Base-by-base conservation (phyloP, 495 filamentous ascomycete species). In the Lasiosphaeria ovina region DNA sequence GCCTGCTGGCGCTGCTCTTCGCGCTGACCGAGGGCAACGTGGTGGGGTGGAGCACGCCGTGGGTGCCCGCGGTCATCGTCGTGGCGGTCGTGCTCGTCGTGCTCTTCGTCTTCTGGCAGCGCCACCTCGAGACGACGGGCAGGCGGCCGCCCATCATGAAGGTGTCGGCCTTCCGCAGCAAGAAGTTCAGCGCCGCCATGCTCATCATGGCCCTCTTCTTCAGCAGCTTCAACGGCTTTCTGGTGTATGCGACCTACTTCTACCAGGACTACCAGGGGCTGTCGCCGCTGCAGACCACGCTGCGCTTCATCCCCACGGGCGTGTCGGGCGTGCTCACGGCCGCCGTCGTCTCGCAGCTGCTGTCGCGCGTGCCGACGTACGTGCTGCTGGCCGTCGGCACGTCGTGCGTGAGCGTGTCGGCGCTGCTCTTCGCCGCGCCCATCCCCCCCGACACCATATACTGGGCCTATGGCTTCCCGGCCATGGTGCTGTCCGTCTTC, bases 1-100 rank as follows among this genome's bases (percentile, higher is more conserved):
- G 88, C 6, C 82, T 90, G 9, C 69, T 87, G 9, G 78, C 79
- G 2, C 77, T 88, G 3, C 69, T 87, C n/a, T 85, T 86, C 55
- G 81, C 82, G n/a, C 66, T 87, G 32, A 85, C 84, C 6, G 80
- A 87, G 65, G 85, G 85, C 14, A 86, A 85, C 58, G 79, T 85
- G 0, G 76, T 87, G 35, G 88, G 89, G 6, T 92, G 89, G 88
- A 68, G 68, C 17, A 87, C 83, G 0, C 80, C 84, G 4, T 91
- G 87, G 75, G 80, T 91, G 1, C 76, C 84, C 36, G 80, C 79
- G 7, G 70, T 91, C 4, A 83, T 92, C 44, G 79, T 86, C 24
- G 72, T 88, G 11, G 84, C 87, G 2, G 45, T 89, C 33, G 54
- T 85, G 9, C 68, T 90, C 4, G 76, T 90, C 6, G 75, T 62